phyloP scores from a whole-genome alignment of 2,329 filamentous ascomycete genomes.

The Mollisia scopiformis region DNA sequence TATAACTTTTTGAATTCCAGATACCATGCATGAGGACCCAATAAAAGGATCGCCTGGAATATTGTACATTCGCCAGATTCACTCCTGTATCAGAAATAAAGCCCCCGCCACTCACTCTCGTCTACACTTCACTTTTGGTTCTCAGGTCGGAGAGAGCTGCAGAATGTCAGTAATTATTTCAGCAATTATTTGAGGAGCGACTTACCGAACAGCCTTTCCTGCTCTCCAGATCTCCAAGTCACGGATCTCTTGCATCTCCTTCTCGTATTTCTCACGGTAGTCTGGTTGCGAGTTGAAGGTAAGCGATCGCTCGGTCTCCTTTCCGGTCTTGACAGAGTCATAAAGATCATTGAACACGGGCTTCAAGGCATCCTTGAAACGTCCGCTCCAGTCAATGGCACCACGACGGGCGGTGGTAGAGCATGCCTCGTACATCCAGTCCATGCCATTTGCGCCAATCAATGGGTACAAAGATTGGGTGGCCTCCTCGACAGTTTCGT shows the following conservation, averaged over 20 bases:
- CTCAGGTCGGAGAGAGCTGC: constrained; percentile 78
- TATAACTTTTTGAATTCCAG: constrained; percentile 37
- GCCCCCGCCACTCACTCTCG: constrained; percentile 8
- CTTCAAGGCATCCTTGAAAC: constrained; percentile 98
- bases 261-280: constrained; percentile 97
- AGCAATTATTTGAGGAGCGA: constrained; percentile 22
- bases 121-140: constrained; percentile 67
- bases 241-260: constrained; percentile 98
- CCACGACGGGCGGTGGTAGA: constrained; percentile 97
- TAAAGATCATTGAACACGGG: constrained; percentile 98
- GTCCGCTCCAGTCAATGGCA: constrained; percentile 97
- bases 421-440: constrained; percentile 99
- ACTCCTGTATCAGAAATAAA: constrained; percentile 29
- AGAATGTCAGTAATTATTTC: constrained; percentile 20
- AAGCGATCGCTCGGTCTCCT: constrained; percentile 93
- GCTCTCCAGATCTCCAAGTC: constrained; percentile 98
- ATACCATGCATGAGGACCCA: constrained; percentile 34
- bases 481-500: constrained; percentile 99
- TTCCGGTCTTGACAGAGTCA: constrained; percentile 86
- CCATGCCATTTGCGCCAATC: constrained; percentile 97
- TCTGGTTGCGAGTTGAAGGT: constrained; percentile 96
- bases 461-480: constrained; percentile 97
- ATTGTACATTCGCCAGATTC: constrained; percentile 39
- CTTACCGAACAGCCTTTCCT: constrained; percentile 91
- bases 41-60: constrained; percentile 23